These are phyloP conservation scores for Dillenia turbinata DNA, from an alignment of 164 flowering plant genomes.

Conservation along the genomic window DNA sequence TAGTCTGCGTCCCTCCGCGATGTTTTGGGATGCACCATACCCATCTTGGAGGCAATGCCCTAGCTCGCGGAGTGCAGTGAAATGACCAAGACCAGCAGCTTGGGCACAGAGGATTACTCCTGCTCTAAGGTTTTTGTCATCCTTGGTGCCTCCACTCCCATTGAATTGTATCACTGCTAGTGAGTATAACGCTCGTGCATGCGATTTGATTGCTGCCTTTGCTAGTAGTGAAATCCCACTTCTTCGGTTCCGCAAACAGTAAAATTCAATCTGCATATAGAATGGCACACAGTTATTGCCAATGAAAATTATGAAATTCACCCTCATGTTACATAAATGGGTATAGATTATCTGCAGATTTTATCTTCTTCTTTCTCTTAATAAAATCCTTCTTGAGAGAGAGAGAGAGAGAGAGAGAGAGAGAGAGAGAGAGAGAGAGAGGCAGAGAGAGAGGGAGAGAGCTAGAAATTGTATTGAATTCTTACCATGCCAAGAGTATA, in stretches of 20 bases:
- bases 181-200: slow-evolving; percentile 71
- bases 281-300: background rate
- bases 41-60: slow-evolving; percentile 90
- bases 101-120: slow-evolving; percentile 75
- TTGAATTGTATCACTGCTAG: slow-evolving; percentile 87
- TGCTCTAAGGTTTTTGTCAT: slow-evolving; percentile 65
- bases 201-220: slow-evolving; percentile 66
- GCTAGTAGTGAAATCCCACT: slow-evolving; percentile 83
- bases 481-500: slow-evolving; percentile 80
- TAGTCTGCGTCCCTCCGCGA: slow-evolving; percentile 54
- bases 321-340: background rate
- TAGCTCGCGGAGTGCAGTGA: slow-evolving; percentile 75
- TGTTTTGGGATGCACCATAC: slow-evolving; percentile 59
- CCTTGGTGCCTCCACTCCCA: slow-evolving; percentile 73
- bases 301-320: slow-evolving; percentile 2
- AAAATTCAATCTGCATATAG: slow-evolving; percentile 59
- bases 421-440: too few species aligned
- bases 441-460: too few species aligned
- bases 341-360: too few species aligned
- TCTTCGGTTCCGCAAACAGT: slow-evolving; percentile 55
- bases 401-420: background rate
- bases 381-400: background rate
- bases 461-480: background rate
- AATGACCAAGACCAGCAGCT: slow-evolving; percentile 68
- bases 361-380: too few species aligned